Evolutionary conservation across 2,329 filamentous ascomycete genomes (phyloP).

Genomic region (Thielaviopsis ethacetica): DNA sequence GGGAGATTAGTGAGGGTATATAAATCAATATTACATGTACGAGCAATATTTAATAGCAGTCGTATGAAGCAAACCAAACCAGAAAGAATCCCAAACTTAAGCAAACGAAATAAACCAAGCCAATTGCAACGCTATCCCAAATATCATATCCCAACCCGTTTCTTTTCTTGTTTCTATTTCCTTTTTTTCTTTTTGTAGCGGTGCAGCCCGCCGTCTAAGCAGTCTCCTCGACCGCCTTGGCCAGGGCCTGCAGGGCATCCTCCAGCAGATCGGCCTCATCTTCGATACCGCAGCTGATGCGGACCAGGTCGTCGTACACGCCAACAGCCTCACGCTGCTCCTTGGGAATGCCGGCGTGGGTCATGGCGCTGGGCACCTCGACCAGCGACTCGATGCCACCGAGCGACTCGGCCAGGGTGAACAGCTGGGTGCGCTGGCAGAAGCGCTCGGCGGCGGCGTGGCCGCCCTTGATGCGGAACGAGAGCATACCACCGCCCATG

Average conservation of each 20-base stretch:
- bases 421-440: conserved; percentile 77
- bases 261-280: conserved; percentile 68
- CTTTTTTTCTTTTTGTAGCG: too few relatives aligned
- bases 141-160: neutral
- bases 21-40: neutral
- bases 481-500: conserved; percentile 94
- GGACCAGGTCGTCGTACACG: conserved; percentile 85
- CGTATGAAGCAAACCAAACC: neutral
- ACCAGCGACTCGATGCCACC: conserved; percentile 85
- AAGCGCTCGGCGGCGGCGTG: conserved; percentile 76
- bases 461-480: conserved; percentile 83
- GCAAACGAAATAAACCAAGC: neutral
- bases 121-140: neutral
- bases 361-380: conserved; percentile 92
- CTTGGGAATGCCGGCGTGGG: conserved; percentile 83
- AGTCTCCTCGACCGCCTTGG: conserved; percentile 43
- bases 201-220: neutral
- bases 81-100: neutral
- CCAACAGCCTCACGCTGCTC: conserved; percentile 84
- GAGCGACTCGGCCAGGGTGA: conserved; percentile 82
- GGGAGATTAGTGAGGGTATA: too few relatives aligned
- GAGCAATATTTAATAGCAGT: neutral
- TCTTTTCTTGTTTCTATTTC: conserved; percentile 11
- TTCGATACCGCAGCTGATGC: conserved; percentile 88
- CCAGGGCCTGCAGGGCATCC: conserved; percentile 70